phyloP scores from a whole-genome alignment of 768 basidiomycete species.

The Leccinellum luteum region DNA sequence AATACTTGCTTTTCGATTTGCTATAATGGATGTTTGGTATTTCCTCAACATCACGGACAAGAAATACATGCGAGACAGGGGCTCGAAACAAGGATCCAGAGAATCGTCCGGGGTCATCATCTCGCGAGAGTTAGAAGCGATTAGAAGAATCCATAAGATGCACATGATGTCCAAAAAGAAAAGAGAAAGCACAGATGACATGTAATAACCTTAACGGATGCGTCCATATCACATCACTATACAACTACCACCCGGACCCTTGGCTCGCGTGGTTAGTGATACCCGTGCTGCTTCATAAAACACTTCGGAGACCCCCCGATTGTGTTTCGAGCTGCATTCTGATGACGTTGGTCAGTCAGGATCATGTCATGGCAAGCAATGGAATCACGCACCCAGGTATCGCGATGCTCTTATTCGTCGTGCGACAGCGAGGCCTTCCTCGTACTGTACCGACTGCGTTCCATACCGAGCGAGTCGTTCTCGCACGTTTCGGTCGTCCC shows the following conservation, averaged over 20 bases:
- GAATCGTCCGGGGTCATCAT: background rate
- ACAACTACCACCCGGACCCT: constrained; percentile 57
- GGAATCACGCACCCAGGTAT: constrained; percentile 72
- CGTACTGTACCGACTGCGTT: constrained; percentile 79
- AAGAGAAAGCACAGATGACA: background rate
- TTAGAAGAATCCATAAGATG: constrained; percentile 22
- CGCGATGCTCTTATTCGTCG: constrained; percentile 89
- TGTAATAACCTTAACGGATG: background rate
- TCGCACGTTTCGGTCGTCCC: constrained; percentile 73
- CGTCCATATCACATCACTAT: constrained; percentile 50
- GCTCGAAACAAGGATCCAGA: background rate
- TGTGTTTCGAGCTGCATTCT: constrained; percentile 99
- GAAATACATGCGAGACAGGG: constrained; percentile 10
- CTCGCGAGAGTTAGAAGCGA: constrained; percentile 8
- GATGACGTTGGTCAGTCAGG: background rate
- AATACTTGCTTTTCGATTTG: constrained; percentile 21
- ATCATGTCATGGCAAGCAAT: background rate
- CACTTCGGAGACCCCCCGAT: constrained; percentile 90
- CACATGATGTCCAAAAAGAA: constrained; percentile 10
- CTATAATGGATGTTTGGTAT: constrained; percentile 24
- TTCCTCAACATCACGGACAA: constrained; percentile 8
- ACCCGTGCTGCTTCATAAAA: constrained; percentile 91
- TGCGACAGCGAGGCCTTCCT: constrained; percentile 86
- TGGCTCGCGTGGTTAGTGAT: constrained; percentile 71
- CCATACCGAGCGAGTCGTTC: constrained; percentile 73